Base-by-base conservation (phyloP, 129 eudicot genomes). In the Smallanthus sonchifolius region DNA sequence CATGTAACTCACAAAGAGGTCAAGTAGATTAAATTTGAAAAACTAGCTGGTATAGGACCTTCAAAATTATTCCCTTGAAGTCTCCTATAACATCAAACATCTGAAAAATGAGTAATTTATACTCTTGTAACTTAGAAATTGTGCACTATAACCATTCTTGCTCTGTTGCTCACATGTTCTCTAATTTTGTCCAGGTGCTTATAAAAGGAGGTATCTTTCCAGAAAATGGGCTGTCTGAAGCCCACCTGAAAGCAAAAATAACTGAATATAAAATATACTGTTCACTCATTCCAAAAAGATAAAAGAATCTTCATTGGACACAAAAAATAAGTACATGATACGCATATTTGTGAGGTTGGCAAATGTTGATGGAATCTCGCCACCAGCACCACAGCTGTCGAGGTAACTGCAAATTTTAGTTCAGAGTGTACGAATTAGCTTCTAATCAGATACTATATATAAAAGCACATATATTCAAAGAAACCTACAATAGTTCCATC, bases 11-110 rank as follows among this genome's bases (percentile, higher is more conserved):
- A 87, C 97, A 91, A 65, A 61, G 81, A 80, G 3, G 56, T 73
- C 85, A 91, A 65, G 2, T 76, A 82, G 59, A 85, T 84, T 68
- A 91, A 83, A 60, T 78, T 86, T 55, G 94, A 83, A 72, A 86
- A 85, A 47, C 82, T 70, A 64, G 86, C 61, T 60, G 97, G 97
- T 82, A 91, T 88, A 59, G 86, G 80, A 74, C 97, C 97, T 71
- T 72, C 81, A 67, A 91, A 86, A 34, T 87, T 72, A 77, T 84
- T 91, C 67, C 97, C 97, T 59, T 88, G 89, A 43, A 91, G 71
- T 84, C 90, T 83, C 88, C 97, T 91, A 63, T 17, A 76, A 7
- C 38, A 74, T 35, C 47, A 17, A 74, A 74, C 9, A 55, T 43
- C 24, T 68, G n/a, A 10, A 6, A 78, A 40, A 83, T 74, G 28